A percentile compares a stretch with the other conserved stretches of the same genome.
phyloP scores from a whole-genome alignment of 768 basidiomycete species.

The Pulveroboletus sp. region DNA sequence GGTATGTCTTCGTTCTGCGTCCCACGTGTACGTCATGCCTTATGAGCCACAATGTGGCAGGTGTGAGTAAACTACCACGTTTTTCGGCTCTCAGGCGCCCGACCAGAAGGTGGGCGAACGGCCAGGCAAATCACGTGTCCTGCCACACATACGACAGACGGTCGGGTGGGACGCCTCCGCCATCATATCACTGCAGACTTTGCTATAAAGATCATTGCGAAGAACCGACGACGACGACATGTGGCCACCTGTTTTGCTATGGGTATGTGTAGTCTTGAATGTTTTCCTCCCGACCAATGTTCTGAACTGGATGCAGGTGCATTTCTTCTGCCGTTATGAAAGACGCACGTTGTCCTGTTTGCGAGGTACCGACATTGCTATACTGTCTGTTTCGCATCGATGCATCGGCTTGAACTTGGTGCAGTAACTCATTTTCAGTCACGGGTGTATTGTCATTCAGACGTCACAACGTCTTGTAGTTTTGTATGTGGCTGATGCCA shows the following conservation, averaged over 20 bases:
- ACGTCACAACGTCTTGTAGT: neutral
- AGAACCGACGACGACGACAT: slow-evolving; percentile 56
- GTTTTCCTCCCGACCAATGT: neutral
- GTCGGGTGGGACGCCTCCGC: slow-evolving; percentile 1
- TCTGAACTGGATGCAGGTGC: slow-evolving; percentile 36
- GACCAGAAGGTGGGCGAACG: slow-evolving; percentile 11
- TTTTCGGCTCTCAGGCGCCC: slow-evolving; percentile 27
- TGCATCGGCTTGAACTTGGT: slow-evolving; percentile 23
- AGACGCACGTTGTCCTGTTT: slow-evolving; percentile 48
- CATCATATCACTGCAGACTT: slow-evolving; percentile 43
- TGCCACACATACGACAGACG: slow-evolving; percentile 7
- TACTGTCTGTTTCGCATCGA: slow-evolving; percentile 56
- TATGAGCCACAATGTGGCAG: slow-evolving; percentile 9
- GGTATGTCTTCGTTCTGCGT: slow-evolving; percentile 12
- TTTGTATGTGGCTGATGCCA: slow-evolving; percentile 3
- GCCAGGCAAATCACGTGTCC: slow-evolving; percentile 9
- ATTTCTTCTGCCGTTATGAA: slow-evolving; percentile 47
- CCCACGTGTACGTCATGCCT: neutral
- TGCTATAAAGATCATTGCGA: slow-evolving; percentile 47
- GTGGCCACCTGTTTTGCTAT: slow-evolving; percentile 62
- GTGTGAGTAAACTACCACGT: slow-evolving; percentile 28
- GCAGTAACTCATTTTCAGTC: neutral
- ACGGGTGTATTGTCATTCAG: neutral
- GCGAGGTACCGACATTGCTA: slow-evolving; percentile 45
- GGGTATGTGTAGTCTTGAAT: slow-evolving; percentile 21